Percentiles rank a stretch among this genome's conserved stretches.
These are phyloP conservation scores for Fonsecaea erecta DNA, from an alignment of 2,329 filamentous ascomycete genomes.

Conservation along the genomic window DNA sequence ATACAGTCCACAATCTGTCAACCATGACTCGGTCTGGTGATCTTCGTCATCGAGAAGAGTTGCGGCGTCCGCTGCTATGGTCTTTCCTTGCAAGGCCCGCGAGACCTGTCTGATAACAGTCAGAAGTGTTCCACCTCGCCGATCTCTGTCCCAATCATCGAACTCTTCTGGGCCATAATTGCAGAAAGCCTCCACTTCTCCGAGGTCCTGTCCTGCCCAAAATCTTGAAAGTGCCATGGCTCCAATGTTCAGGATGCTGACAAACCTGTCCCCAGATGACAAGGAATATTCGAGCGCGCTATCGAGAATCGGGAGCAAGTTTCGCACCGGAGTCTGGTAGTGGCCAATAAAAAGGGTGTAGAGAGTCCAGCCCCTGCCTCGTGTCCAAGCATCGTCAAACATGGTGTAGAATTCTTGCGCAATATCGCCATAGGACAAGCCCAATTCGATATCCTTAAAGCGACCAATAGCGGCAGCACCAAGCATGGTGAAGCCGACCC, in stretches of 20 bases:
- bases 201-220: slow-evolving; percentile 62
- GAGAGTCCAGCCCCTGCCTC: slow-evolving; percentile 61
- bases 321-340: slow-evolving; percentile 57
- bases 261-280: slow-evolving; percentile 62
- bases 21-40: slow-evolving; percentile 58
- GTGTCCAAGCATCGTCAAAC: slow-evolving; percentile 59
- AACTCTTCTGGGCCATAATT: slow-evolving; percentile 62
- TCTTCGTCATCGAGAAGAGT: slow-evolving; percentile 59
- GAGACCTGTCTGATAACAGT: slow-evolving; percentile 59
- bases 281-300: slow-evolving; percentile 61
- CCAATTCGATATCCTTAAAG: slow-evolving; percentile 62
- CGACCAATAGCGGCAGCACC: slow-evolving; percentile 61
- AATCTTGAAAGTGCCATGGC: slow-evolving; percentile 62
- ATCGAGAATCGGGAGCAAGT: slow-evolving; percentile 59
- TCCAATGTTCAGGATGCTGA: slow-evolving; percentile 63
- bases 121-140: slow-evolving; percentile 64
- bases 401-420: slow-evolving; percentile 58
- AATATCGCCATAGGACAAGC: slow-evolving; percentile 58
- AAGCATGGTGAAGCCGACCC: slow-evolving; percentile 63
- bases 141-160: slow-evolving; percentile 60
- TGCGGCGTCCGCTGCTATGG: slow-evolving; percentile 52
- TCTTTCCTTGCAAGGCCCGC: slow-evolving; percentile 67
- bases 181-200: slow-evolving; percentile 63
- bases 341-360: slow-evolving; percentile 68
- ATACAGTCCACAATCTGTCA: slow-evolving; percentile 51